Conservation (phyloP, 2,329 filamentous ascomycete genomes). For the Nemania sp. region DNA sequence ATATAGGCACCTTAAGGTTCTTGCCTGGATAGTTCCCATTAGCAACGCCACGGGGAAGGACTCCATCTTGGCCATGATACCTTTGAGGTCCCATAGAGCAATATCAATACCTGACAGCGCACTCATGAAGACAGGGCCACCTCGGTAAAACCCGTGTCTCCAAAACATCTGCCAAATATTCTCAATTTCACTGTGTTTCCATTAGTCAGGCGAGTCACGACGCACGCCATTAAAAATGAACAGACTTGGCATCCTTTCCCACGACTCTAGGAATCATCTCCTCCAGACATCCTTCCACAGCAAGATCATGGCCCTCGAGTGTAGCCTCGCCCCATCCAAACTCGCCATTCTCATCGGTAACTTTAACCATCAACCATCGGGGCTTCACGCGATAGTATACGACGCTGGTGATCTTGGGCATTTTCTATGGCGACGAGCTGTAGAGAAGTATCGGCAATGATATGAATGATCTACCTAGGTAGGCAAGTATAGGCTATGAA, state of each 20-base stretch:
- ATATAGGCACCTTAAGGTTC: conserved; percentile 72
- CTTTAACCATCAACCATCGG: conserved; percentile 82
- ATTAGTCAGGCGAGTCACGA: background rate
- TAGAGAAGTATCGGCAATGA: background rate
- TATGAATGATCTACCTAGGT: background rate
- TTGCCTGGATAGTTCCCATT: conserved; percentile 52
- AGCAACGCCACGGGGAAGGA: background rate
- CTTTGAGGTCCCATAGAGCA: conserved; percentile 82
- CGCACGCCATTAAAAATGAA: background rate
- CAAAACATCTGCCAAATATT: conserved; percentile 83
- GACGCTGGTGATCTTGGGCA: conserved; percentile 73
- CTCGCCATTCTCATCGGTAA: conserved; percentile 73
- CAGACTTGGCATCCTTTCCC: conserved; percentile 77
- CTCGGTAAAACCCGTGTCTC: conserved; percentile 79
- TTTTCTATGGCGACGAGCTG: conserved; percentile 46
- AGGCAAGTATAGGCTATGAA: background rate
- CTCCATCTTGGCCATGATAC: conserved; percentile 40
- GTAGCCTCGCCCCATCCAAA: conserved; percentile 81
- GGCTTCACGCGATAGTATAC: conserved; percentile 82
- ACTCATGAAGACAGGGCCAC: conserved; percentile 84
- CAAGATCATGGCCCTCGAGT: conserved; percentile 78
- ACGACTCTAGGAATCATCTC: conserved; percentile 59
- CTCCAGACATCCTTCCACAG: conserved; percentile 79
- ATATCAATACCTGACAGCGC: conserved; percentile 83
- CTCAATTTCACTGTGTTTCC: conserved; percentile 74